A percentile compares a stretch with the other conserved stretches of the same genome.
Conservation (phyloP, 2,329 filamentous ascomycete species). For the Epichloe bromicola region DNA sequence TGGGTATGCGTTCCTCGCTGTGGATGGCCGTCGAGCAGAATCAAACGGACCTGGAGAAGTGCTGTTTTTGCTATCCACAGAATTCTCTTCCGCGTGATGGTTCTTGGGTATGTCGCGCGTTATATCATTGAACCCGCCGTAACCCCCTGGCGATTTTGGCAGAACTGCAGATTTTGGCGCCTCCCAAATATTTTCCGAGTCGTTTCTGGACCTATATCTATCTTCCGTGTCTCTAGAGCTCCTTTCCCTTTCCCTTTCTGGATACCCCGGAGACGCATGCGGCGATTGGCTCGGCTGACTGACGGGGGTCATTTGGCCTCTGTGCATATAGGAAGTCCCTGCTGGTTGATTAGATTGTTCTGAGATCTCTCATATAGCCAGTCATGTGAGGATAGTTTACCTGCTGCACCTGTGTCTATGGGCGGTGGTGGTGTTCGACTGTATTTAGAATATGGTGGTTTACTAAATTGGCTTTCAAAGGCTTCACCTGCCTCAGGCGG, state of each 20-base stretch:
- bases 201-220: constrained; percentile 25
- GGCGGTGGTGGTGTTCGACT: constrained; percentile 31
- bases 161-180: background rate
- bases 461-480: constrained; percentile 13
- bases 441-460: constrained; percentile 22
- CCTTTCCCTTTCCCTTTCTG: constrained; percentile 25
- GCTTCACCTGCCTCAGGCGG: constrained; percentile 20
- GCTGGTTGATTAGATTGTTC: background rate
- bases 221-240: constrained; percentile 31
- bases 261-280: constrained; percentile 50
- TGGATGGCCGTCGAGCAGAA: constrained; percentile 24
- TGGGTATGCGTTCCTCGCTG: constrained; percentile 21
- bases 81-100: constrained; percentile 14
- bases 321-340: constrained; percentile 28
- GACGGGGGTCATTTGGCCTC: constrained; percentile 49
- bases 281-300: constrained; percentile 48
- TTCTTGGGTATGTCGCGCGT: constrained; percentile 5
- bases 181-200: background rate
- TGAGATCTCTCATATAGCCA: background rate
- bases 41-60: constrained; percentile 58
- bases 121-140: constrained; percentile 30
- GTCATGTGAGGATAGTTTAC: constrained; percentile 22
- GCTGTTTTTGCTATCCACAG: constrained; percentile 50
- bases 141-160: constrained; percentile 30
- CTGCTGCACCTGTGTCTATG: constrained; percentile 39